These are phyloP conservation scores for Kockiozyma suomiensis DNA, from an alignment of 805 yeast species.

Conservation along the genomic window DNA sequence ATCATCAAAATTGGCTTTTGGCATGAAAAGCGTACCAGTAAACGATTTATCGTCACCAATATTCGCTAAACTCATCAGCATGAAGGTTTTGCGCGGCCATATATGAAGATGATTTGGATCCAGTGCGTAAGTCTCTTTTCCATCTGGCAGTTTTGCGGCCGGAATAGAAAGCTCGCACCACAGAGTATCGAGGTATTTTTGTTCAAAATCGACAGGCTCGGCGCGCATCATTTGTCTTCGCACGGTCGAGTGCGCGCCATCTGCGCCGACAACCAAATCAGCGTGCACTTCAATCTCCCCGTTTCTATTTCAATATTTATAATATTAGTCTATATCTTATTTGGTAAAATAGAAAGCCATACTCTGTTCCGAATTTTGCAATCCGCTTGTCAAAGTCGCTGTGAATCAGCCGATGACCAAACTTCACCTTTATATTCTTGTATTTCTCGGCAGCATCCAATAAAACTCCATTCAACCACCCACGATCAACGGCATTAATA, in stretches of 20 bases:
- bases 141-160: conserved; percentile 43
- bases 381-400: conserved; percentile 44
- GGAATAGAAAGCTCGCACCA: conserved; percentile 82
- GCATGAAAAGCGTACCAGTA: conserved; percentile 86
- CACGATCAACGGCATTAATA: conserved; percentile 83
- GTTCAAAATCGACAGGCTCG: conserved; percentile 65
- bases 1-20: conserved; percentile 66
- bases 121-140: conserved; percentile 50
- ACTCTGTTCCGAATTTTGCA: conserved; percentile 34
- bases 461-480: conserved; percentile 63
- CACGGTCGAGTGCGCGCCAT: conserved; percentile 79
- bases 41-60: conserved; percentile 72
- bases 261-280: conserved; percentile 78
- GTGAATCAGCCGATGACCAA: conserved; percentile 58
- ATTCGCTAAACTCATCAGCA: conserved; percentile 90
- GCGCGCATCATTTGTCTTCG: conserved; percentile 68
- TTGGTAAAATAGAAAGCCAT: neutral
- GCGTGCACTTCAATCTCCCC: conserved; percentile 38
- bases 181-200: conserved; percentile 80
- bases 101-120: conserved; percentile 82
- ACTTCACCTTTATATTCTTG: conserved; percentile 50
- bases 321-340: too few relatives aligned
- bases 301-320: conserved; percentile 3
- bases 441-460: conserved; percentile 62
- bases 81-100: conserved; percentile 85